These are phyloP conservation scores for Fusarium keratoplasticum DNA, from an alignment of 2,329 filamentous ascomycete genomes.

Conservation along the genomic window DNA sequence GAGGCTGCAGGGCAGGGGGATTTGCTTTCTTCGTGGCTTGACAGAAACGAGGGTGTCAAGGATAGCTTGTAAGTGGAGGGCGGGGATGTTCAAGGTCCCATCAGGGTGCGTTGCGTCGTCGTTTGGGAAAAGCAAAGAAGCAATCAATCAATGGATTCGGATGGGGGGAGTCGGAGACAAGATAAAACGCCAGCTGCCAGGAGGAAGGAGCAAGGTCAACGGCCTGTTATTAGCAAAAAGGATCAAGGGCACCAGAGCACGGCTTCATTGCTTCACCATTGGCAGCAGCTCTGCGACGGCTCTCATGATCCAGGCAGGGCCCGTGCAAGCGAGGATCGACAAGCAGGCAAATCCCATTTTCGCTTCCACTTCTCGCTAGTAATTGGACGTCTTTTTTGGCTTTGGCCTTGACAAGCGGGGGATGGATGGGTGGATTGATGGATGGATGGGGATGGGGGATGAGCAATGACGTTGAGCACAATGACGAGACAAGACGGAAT, in stretches of 20 bases:
- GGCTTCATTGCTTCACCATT: background rate
- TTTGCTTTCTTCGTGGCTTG: conserved; percentile 12
- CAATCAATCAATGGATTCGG: conserved; percentile 8
- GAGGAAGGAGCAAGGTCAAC: background rate
- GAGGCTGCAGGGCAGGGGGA: conserved; percentile 18
- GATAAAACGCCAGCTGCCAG: background rate
- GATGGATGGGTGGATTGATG: background rate
- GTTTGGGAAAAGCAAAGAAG: conserved; percentile 38
- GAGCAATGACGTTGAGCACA: conserved; percentile 28
- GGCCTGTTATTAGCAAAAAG: background rate
- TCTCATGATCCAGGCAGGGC: conserved; percentile 17
- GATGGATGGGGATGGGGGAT: conserved; percentile 4
- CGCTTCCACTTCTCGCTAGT: background rate
- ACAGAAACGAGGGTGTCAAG: conserved; percentile 14
- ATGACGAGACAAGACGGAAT: conserved; percentile 23
- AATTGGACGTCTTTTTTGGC: background rate
- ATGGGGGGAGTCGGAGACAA: conserved; percentile 1
- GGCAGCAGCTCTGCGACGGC: background rate
- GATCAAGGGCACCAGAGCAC: background rate
- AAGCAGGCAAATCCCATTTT: conserved; percentile 1
- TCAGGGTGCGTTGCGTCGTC: conserved; percentile 12
- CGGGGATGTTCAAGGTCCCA: conserved; percentile 17
- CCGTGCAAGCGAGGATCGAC: conserved; percentile 4
- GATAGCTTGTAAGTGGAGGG: conserved; percentile 4
- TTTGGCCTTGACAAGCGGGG: conserved; percentile 7